Base-by-base conservation (phyloP, 2,329 filamentous ascomycete genomes). In the Ustulina deusta region DNA sequence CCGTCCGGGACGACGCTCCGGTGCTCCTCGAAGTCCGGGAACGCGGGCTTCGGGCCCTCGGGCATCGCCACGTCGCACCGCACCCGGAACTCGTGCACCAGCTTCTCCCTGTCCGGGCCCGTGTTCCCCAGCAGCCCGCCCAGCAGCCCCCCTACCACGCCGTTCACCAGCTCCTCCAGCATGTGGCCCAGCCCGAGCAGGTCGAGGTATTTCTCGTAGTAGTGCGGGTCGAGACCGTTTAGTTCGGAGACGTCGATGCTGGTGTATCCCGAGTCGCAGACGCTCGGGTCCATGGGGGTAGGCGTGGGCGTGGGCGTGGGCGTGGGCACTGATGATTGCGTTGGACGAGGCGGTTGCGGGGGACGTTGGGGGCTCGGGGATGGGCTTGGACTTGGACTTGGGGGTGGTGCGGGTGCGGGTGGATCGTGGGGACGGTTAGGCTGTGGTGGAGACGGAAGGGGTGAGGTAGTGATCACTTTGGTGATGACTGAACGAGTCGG, bases 71-170 rank as follows among this genome's bases (percentile, higher is more conserved):
- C 61, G 46, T 64, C 72, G 68, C 74, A 76, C 10, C 51, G 64
- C 15, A 74, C 73, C 54, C 74, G 73, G 62, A 73, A 76, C 61
- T 70, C 57, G 61, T 73, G 73, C 22, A 73, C 63, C 10, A 75
- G 58, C 51, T 69, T 61, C n/a, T 52, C 48, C 17, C 40, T 29
- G 10, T 40, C 48, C 17, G 64, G 44, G 29, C 46, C 46, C 0
- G 70, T n/a, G 40, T 0, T 71, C 46, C 48, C 9, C 52, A 57
- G 61, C 61, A 60, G 46, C 51, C 22, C 54, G 6, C 15, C 15
- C 6, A 56, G 36, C 4, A 42, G 22, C 3, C 36, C 36, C 1
- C 6, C 2, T 11, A 32, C 48, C 10, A 32, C 48, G 11, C 15
- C 13, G 20, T 22, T 22, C 13, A 55, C 7, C 1, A 55, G 3